Evolutionary conservation across 805 yeast genomes (phyloP), one percentile per base, ranked within the genome.

Genomic region (Lipomyces starkeyi): DNA sequence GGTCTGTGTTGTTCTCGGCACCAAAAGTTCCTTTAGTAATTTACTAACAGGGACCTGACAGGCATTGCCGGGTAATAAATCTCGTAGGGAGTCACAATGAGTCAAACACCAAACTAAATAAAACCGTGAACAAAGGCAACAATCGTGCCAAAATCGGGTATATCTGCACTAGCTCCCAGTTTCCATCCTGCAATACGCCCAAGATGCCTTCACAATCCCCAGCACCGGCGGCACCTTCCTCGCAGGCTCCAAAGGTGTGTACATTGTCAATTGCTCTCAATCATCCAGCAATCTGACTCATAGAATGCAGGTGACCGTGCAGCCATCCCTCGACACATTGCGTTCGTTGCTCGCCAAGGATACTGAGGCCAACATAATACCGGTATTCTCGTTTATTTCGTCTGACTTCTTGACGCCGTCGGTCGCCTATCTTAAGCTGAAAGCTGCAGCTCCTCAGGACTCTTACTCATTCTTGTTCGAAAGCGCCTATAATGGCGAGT

Each of bases 391-490:
- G 29, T 87, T 86, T 69, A 85, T 91, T 71, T 84, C 89, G 4
- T 88, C 92, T 9, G 93, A 91, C 66, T 89, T 89, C 69, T 79
- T 93, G 75, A 92, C 97, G 3, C 97, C 97, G 2, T 97, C 93
- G 75, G 86, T 87, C 69, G 98, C 98, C 0, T 95, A 94, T 77
- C 81, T 95, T 76, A 91, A 90, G 78, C 83, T 95, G 63, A 88
- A 97, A 6, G 80, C 85, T 61, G 91, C 94, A 59, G 84, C 85
- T 1, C 70, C 76, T 9, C 84, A 84, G 43, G 78, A 83, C 40
- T 73, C 82, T 32, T 90, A 89, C 52, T 89, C 97, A 2, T 93
- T 94, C 74, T 81, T 95, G 62, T 86, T 95, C 73, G 99, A 95
- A 78, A 87, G 94, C 73, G 97, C 98, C 1, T 85, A 85, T 69